Conservation (phyloP, 371 early-diverging fungal genomes). For the Zychaea mexicana region DNA sequence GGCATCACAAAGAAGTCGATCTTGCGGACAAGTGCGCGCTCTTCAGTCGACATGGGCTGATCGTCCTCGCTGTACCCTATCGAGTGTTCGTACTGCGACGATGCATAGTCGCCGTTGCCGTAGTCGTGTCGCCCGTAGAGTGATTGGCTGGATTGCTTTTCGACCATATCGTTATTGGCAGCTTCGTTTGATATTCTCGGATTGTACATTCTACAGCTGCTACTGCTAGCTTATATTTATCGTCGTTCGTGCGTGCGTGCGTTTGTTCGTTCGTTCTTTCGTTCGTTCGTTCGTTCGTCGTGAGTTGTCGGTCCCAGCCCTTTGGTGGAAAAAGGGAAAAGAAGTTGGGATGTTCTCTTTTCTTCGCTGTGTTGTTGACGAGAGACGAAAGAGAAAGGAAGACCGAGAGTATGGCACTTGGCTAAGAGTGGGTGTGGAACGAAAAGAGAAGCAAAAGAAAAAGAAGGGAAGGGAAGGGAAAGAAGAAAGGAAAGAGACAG, state of each 20-base stretch:
- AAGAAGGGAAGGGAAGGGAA: conserved; percentile 7
- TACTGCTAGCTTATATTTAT: no score
- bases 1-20: conserved; percentile 38
- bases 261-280: no score
- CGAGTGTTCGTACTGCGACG: conserved; percentile 6
- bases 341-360: no score
- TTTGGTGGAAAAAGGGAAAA: background rate
- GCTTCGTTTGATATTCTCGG: conserved; percentile 3
- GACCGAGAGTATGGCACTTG: no score
- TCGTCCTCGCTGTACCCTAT: conserved; percentile 13
- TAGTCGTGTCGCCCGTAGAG: conserved; percentile 15
- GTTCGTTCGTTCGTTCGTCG: no score
- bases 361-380: no score
- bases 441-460: conserved; percentile 3
- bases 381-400: no score
- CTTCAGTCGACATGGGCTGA: conserved; percentile 30
- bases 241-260: no score
- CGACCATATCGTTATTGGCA: conserved; percentile 10
- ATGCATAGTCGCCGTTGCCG: conserved; percentile 1
- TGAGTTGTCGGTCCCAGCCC: background rate
- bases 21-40: conserved; percentile 38
- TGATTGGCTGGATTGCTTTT: conserved; percentile 21
- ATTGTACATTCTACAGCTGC: conserved; percentile 7
- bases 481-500: conserved; percentile 7
- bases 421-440: no score